Evolutionary conservation across 2,329 filamentous ascomycete species (phyloP), one percentile per base, ranked within the genome.

Genomic region (Cercospora brassicicola): DNA sequence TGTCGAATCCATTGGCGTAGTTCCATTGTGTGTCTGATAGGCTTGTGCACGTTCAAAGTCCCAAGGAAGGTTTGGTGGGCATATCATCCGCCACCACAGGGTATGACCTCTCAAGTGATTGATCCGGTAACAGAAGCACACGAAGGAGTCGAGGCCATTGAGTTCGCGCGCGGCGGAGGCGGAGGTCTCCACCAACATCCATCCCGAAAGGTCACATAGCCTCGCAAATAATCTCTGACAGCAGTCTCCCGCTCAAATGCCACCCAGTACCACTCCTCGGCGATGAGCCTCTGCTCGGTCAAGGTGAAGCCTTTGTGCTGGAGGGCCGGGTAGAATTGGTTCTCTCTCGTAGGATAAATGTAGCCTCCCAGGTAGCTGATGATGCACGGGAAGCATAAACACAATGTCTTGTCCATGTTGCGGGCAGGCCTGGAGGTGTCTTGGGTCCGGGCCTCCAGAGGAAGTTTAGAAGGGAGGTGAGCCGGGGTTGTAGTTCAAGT

Each of bases 181-280:
- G 69, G 67, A 13, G 66, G 70, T 15, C 69, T 63, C 70, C 70
- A 72, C 64, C 62, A 69, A 36, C 69, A 71, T 6, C 70, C 72
- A 67, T 73, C 72, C 36, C 57, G 51, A 60, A 73, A 69, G 28
- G 67, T 73, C 18, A 69, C 72, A 62, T 67, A 64, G 26, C 72
- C 72, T 20, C 64, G 42, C 8, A 73, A 63, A 45, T 72, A 73
- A 51, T 73, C 70, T 42, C 62, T 71, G 5, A 73, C 72, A 20
- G 67, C 70, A 15, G 72, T 73, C 62, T 73, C 72, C 26, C 72
- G 59, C 33, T 73, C 72, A 45, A 73, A 65, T 4, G 72, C 69
- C 6, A 73, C 66, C 72, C 72, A 73, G 57, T 72, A 73, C 72
- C 72, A 73, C 45, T 73, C 72, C 53, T 73, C 72, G 7, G 72